These are phyloP conservation scores for Ustilago sp. DNA, from an alignment of 1,284 basidiomycete species.

Conservation along the genomic window DNA sequence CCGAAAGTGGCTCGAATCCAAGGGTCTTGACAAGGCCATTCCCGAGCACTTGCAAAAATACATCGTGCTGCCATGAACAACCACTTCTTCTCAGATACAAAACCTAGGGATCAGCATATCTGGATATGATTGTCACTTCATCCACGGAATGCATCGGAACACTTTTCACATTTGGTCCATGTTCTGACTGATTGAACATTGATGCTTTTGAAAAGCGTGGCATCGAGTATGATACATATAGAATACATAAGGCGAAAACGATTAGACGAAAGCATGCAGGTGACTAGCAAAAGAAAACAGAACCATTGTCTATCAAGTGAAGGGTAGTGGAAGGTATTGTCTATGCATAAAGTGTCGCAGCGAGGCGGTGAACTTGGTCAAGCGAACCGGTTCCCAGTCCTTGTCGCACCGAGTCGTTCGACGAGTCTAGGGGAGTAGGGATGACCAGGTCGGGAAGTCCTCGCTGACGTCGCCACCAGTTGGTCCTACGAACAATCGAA, in stretches of 20 bases:
- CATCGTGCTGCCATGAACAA: conserved; percentile 75
- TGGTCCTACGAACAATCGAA: conserved; percentile 37
- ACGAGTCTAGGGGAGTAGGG: neutral
- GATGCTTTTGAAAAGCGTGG: neutral
- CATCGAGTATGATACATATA: conserved; percentile 20
- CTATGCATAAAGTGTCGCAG: conserved; percentile 13
- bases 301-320: neutral
- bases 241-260: conserved; percentile 15
- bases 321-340: conserved; percentile 13
- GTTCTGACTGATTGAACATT: no score
- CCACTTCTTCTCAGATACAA: neutral
- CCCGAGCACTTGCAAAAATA: conserved; percentile 90
- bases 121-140: neutral
- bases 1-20: conserved; percentile 89
- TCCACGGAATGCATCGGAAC: neutral
- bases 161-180: neutral
- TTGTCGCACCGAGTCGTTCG: conserved; percentile 20
- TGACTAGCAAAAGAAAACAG: neutral
- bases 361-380: conserved; percentile 28
- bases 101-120: neutral
- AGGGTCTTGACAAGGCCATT: conserved; percentile 83
- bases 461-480: conserved; percentile 56
- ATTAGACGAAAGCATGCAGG: conserved; percentile 9
- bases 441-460: conserved; percentile 20
- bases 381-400: conserved; percentile 43